These are phyloP conservation scores for Microsporum ferrugineum DNA, from an alignment of 2,329 filamentous ascomycete genomes.

Conservation along the genomic window DNA sequence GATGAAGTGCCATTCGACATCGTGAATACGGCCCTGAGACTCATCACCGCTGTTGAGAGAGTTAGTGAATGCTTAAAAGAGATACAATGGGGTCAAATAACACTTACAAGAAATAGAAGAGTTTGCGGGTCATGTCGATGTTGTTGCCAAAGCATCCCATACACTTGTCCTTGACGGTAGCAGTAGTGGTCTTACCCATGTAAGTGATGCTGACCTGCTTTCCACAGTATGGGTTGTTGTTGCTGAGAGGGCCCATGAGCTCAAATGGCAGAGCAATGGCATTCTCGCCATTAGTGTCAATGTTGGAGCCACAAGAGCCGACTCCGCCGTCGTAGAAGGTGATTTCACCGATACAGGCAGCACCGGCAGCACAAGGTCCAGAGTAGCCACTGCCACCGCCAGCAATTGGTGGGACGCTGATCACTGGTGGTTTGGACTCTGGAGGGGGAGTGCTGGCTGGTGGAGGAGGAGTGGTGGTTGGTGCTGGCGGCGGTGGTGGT, in stretches of 20 bases:
- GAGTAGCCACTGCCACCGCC: slow-evolving; percentile 10
- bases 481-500: slow-evolving; percentile 3
- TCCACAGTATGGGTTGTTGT: slow-evolving; percentile 60
- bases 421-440: slow-evolving; percentile 5
- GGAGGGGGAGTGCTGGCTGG: slow-evolving; percentile 15
- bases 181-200: slow-evolving; percentile 48
- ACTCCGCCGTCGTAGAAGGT: slow-evolving; percentile 64
- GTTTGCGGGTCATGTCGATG: slow-evolving; percentile 22
- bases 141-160: slow-evolving; percentile 46
- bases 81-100: not conserved
- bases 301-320: slow-evolving; percentile 56
- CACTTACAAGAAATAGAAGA: slow-evolving; percentile 26
- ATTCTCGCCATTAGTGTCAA: slow-evolving; percentile 44
- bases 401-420: slow-evolving; percentile 7
- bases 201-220: slow-evolving; percentile 53
- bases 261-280: slow-evolving; percentile 57
- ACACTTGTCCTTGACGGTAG: slow-evolving; percentile 63
- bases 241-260: slow-evolving; percentile 54
- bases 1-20: slow-evolving; percentile 34
- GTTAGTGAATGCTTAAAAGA: slow-evolving; percentile 1
- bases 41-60: slow-evolving; percentile 20
- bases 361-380: slow-evolving; percentile 19
- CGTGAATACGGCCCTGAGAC: slow-evolving; percentile 31
- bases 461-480: slow-evolving; percentile 12
- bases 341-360: slow-evolving; percentile 47